Evolutionary conservation across 495 filamentous ascomycete genomes (phyloP), one percentile per base, ranked within the genome.

Genomic region (Tetracladium setigerum): DNA sequence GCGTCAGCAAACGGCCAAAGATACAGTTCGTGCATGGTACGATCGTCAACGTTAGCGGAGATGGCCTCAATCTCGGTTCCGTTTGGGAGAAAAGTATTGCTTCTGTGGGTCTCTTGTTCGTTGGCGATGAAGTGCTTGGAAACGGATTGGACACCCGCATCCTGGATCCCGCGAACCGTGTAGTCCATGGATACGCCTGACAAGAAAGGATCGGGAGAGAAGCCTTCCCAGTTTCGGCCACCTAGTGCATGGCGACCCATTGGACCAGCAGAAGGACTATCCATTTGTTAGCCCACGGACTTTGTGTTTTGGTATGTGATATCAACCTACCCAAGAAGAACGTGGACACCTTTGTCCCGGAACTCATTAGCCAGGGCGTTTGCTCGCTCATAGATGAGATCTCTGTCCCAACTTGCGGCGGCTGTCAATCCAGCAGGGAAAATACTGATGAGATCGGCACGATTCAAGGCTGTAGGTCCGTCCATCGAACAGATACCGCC

Each of bases 21-120:
- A 58, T 95, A 96, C 30, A 92, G 58, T 64, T 97, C 91, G 63
- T 97, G 91, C 76, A 97, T 76, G 5, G 90, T 92, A 59, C 78
- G 82, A 67, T 97, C 91, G 59, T 95, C 91, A 16, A 95, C 71
- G 59, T 96, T 97, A 10, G 82, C 81, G 59, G 87, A 94, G 1
- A 82, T 32, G 12, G 44, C 50, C 11, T 43, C 33, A 40, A 53
- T 44, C 5, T 37, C 32, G 4, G 43, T 43, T 10, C 50, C 50
- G 31, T 53, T 30, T 41, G 36, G 16, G 12, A 37, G 19, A 48
- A 56, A 2, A 39, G 38, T 41, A 30, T 71, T 69, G 59, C 89
- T 83, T 53, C 91, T 84, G 71, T 95, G 95, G 62, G 94, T 82
- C 56, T 92, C 87, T 57, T 77, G 74, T 50, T 77, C 86, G 48